phyloP scores from a whole-genome alignment of 2,329 filamentous ascomycete genomes.

The Thielaviopsis euricoi region DNA sequence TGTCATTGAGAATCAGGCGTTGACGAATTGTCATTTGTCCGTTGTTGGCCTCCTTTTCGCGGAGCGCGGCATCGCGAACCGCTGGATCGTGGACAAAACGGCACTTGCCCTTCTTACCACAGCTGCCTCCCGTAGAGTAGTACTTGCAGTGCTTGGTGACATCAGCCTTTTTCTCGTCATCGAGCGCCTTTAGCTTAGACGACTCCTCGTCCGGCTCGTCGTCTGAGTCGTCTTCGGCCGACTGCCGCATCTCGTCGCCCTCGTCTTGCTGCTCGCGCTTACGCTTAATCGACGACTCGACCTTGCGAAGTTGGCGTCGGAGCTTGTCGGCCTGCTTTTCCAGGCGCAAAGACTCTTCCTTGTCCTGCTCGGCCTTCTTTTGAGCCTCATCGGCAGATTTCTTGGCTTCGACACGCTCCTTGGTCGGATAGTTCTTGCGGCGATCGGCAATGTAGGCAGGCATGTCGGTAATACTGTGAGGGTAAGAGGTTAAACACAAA shows the following conservation, averaged over 20 bases:
- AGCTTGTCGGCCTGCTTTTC: slow-evolving; percentile 46
- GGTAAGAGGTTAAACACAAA: background rate
- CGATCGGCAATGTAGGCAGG: slow-evolving; percentile 68
- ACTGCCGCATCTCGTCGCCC: slow-evolving; percentile 46
- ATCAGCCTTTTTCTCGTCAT: slow-evolving; percentile 35
- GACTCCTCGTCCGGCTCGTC: slow-evolving; percentile 39
- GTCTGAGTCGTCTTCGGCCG: slow-evolving; percentile 28
- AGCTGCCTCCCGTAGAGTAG: slow-evolving; percentile 50
- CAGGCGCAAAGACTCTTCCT: slow-evolving; percentile 22
- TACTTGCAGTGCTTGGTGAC: slow-evolving; percentile 54
- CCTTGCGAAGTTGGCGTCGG: slow-evolving; percentile 47
- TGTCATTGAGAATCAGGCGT: slow-evolving; percentile 48
- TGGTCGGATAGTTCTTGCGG: slow-evolving; percentile 64
- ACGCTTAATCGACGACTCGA: slow-evolving; percentile 52
- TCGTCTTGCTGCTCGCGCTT: slow-evolving; percentile 53
- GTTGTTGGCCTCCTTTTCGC: slow-evolving; percentile 47
- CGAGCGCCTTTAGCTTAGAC: slow-evolving; percentile 14
- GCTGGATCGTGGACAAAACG: slow-evolving; percentile 52
- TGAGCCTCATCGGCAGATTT: slow-evolving; percentile 31
- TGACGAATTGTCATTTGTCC: slow-evolving; percentile 50
- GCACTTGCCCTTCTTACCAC: slow-evolving; percentile 60
- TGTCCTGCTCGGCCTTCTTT: slow-evolving; percentile 44
- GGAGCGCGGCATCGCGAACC: slow-evolving; percentile 45
- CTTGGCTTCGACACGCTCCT: slow-evolving; percentile 49
- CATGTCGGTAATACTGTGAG: slow-evolving; percentile 46